phyloP scores from a whole-genome alignment of 768 basidiomycete species.

The Mycena amicta region DNA sequence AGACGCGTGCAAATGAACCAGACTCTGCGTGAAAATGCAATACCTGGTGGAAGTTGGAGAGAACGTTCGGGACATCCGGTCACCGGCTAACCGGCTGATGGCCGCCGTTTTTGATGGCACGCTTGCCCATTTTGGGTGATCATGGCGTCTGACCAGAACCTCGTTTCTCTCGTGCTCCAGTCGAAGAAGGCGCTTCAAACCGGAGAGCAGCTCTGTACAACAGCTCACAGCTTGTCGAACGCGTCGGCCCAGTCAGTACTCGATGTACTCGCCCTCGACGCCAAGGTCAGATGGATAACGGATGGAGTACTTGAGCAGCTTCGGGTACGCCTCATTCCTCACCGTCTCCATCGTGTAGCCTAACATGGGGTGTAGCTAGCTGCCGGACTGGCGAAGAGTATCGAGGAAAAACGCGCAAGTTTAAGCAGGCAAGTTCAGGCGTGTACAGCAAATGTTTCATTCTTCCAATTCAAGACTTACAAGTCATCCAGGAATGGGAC shows the following conservation, averaged over 20 bases:
- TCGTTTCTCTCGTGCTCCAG: conserved; percentile 75
- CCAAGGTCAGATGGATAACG: conserved; percentile 77
- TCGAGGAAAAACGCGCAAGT: conserved; percentile 69
- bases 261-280: conserved; percentile 77
- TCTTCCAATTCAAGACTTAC: conserved; percentile 3
- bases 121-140: too few relatives aligned
- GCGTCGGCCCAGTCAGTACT: conserved; percentile 66
- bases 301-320: conserved; percentile 77
- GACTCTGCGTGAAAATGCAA: too few relatives aligned
- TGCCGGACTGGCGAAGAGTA: conserved; percentile 68
- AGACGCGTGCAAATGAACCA: too few relatives aligned
- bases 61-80: too few relatives aligned
- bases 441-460: conserved; percentile 22
- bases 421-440: conserved; percentile 67
- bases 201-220: conserved; percentile 74
- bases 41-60: too few relatives aligned
- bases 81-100: too few relatives aligned
- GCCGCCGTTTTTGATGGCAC: too few relatives aligned
- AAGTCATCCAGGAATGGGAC: conserved; percentile 67
- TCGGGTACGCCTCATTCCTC: conserved; percentile 46
- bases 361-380: conserved; percentile 55
- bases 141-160: conserved; percentile 28
- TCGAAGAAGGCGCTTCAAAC: conserved; percentile 83
- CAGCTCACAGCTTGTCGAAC: conserved; percentile 64
- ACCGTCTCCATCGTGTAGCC: neutral